A percentile compares a stretch with the other conserved stretches of the same genome.
phyloP scores from a whole-genome alignment of 352 stramenopile species.

The Aphanomyces astaci region DNA sequence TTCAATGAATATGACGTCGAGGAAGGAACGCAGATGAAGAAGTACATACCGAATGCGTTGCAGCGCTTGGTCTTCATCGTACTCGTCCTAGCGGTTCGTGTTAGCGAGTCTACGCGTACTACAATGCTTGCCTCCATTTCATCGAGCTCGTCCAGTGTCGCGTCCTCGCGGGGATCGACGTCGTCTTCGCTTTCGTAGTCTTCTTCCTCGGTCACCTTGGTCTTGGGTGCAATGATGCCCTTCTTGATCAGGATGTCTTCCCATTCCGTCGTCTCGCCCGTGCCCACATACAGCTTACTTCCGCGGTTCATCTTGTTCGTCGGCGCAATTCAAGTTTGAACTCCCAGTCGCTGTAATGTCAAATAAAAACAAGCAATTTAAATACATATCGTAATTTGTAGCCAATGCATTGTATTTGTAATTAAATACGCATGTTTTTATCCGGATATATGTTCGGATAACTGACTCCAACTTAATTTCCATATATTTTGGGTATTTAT shows the following conservation, averaged over 20 bases:
- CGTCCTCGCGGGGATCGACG: slow-evolving; percentile 62
- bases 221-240: slow-evolving; percentile 82
- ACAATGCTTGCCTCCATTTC: slow-evolving; percentile 52
- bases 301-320: slow-evolving; percentile 30
- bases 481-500: no score
- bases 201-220: slow-evolving; percentile 73
- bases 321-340: not conserved
- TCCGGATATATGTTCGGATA: not conserved
- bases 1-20: no score
- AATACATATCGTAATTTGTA: no score
- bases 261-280: slow-evolving; percentile 85
- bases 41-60: slow-evolving; percentile 48
- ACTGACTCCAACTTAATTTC: no score
- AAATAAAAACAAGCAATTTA: no score
- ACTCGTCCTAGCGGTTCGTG: slow-evolving; percentile 46
- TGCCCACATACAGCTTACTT: slow-evolving; percentile 78
- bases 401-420: not conserved
- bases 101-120: not conserved
- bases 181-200: slow-evolving; percentile 34
- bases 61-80: slow-evolving; percentile 74
- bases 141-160: slow-evolving; percentile 77
- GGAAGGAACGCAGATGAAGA: not conserved
- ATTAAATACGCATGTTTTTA: not conserved
- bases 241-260: slow-evolving; percentile 87
- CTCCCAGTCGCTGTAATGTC: not conserved